Percentiles rank a stretch among this genome's conserved stretches.
phyloP scores from a whole-genome alignment of 768 basidiomycete genomes.

The Phylloporus sp. region DNA sequence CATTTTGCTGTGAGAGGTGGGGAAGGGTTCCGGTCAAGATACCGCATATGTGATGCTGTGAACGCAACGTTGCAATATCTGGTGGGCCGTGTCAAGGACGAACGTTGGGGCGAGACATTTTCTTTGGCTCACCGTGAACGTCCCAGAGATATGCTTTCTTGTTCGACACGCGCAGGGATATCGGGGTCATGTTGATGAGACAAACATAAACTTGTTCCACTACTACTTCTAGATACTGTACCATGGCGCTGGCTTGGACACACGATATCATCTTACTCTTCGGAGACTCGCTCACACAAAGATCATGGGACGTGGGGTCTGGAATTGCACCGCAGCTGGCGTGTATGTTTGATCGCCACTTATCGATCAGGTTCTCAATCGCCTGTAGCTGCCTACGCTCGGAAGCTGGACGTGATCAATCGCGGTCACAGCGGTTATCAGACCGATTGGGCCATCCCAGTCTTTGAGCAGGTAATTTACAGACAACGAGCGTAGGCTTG shows the following conservation, averaged over 20 bases:
- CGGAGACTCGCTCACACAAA: slow-evolving; percentile 81
- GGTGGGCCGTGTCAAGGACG: slow-evolving; percentile 7
- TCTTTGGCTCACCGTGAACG: slow-evolving; percentile 56
- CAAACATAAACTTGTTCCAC: neutral
- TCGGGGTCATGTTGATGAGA: slow-evolving; percentile 19
- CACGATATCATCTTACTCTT: slow-evolving; percentile 72
- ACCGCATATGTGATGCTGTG: slow-evolving; percentile 79
- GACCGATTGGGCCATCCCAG: slow-evolving; percentile 78
- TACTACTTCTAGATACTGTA: slow-evolving; percentile 24
- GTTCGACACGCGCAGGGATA: slow-evolving; percentile 72
- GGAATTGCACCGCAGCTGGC: slow-evolving; percentile 71
- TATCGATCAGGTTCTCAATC: neutral
- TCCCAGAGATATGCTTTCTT: slow-evolving; percentile 87
- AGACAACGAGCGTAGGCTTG: neutral
- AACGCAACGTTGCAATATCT: slow-evolving; percentile 82
- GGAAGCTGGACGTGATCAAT: slow-evolving; percentile 84
- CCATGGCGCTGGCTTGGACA: slow-evolving; percentile 49
- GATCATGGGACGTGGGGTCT: slow-evolving; percentile 51
- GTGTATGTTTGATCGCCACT: slow-evolving; percentile 13
- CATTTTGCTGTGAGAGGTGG: slow-evolving; percentile 93
- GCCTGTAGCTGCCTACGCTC: slow-evolving; percentile 61
- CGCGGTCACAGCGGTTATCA: slow-evolving; percentile 85
- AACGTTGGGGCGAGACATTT: neutral
- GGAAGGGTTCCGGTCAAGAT: slow-evolving; percentile 88
- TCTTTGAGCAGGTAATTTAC: slow-evolving; percentile 62